Percentiles rank a stretch among this genome's conserved stretches.
phyloP scores from a whole-genome alignment of 176 grass and related monocot genomes.

The Hyparrhenia diplandra region DNA sequence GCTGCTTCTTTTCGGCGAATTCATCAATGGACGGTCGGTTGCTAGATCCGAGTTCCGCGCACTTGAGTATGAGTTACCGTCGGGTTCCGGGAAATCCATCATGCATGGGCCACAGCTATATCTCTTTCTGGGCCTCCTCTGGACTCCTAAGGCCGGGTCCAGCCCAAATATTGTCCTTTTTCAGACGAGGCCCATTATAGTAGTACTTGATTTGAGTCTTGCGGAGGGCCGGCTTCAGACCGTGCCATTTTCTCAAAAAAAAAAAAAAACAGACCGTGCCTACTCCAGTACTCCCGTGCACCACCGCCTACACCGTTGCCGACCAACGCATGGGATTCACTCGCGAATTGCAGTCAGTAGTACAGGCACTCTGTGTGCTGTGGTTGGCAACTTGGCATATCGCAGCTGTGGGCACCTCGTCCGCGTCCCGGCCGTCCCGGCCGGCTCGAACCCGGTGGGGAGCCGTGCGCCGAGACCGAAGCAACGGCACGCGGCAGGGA shows the following conservation, averaged over 20 bases:
- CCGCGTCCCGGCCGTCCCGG: too few species aligned
- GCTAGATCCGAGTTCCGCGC: too few species aligned
- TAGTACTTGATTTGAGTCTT: background rate
- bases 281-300: too few species aligned
- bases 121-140: background rate
- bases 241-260: too few species aligned
- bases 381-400: too few species aligned
- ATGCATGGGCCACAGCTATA: background rate
- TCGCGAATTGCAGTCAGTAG: background rate
- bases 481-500: background rate
- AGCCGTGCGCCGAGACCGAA: background rate
- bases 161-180: too few species aligned
- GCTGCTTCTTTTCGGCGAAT: too few species aligned
- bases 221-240: too few species aligned
- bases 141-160: background rate
- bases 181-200: background rate
- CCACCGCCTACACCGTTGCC: background rate
- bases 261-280: too few species aligned
- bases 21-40: too few species aligned
- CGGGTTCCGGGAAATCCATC: background rate
- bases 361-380: too few species aligned
- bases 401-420: background rate
- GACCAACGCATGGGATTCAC: background rate
- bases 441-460: background rate
- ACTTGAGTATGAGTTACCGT: too few species aligned